Evolutionary conservation across 2,329 filamentous ascomycete species (phyloP), one percentile per base, ranked within the genome.

Genomic region (Xylariaceae sp.): DNA sequence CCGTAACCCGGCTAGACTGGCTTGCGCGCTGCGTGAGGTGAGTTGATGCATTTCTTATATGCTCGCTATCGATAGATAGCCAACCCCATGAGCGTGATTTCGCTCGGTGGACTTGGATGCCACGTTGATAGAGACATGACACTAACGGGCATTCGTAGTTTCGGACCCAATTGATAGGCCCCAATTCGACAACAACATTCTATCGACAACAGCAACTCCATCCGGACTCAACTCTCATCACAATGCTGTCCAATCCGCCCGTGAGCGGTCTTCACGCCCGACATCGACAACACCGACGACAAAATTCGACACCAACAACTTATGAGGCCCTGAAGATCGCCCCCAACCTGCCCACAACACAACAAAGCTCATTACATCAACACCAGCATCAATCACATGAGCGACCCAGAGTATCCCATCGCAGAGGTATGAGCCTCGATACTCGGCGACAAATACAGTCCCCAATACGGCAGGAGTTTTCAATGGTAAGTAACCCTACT

Each of bases 381-480:
- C 62, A 63, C 23, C 62, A 54, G n/a, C 60, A 64, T 40, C 63
- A 62, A 24, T 58, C n/a, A n/a, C n/a, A n/a, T n/a, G n/a, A 64
- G 50, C 63, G 64, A 62, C 52, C 71, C 68, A 65, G 69, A 46
- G 60, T 76, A 64, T 77, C 80, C 71, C 90, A 95, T 76, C 87
- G 91, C 75, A 83, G 91, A 72, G 92, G 92, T 69, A 85, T 92
- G 76, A 94, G 89, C 77, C 81, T 95, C 67, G 91, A 95, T 76
- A 88, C 84, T 62, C 78, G 84, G 75, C 81, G 82, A 73, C 79
- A 81, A 73, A 77, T 77, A 61, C 70, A 70, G 52, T 59, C 66
- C 66, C 61, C 66, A 16, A 62, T 64, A 44, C 53, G 74, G 68
- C 80, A 81, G 74, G 78, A 80, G 64, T 77, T 78, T 66, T 70